Evolutionary conservation across 192 early-diverging fungal genomes (phyloP).

Genomic region (Coemansia umbellata): DNA sequence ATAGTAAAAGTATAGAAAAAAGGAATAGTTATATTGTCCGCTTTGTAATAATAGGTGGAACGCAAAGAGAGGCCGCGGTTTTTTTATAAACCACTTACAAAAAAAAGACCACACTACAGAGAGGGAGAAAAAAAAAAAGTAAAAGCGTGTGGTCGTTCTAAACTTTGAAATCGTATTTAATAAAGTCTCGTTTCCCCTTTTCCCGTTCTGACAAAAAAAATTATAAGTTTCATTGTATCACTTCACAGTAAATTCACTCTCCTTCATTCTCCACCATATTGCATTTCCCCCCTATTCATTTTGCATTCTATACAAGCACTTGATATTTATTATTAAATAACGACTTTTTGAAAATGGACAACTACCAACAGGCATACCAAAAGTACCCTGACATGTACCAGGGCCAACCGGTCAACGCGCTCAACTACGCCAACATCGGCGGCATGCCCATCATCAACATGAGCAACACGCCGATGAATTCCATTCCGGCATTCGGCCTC

Average conservation of each 20-base stretch:
- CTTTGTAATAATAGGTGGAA: too few relatives aligned
- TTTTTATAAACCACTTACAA: neutral
- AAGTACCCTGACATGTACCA: conserved; percentile 1
- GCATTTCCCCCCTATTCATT: neutral
- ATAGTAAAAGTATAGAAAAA: neutral
- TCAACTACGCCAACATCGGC: neutral
- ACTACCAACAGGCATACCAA: conserved; percentile 9
- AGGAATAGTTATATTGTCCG: too few relatives aligned
- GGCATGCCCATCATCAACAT: conserved; percentile 1
- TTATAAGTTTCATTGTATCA: neutral
- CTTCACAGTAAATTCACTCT: too few relatives aligned
- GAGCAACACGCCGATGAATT: neutral
- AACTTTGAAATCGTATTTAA: too few relatives aligned
- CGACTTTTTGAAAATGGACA: neutral
- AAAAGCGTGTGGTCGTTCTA: neutral
- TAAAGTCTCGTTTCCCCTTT: neutral
- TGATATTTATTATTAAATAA: neutral
- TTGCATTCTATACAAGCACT: neutral
- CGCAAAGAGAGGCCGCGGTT: too few relatives aligned
- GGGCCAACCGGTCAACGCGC: neutral
- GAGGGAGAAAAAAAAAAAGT: neutral
- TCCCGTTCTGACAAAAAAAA: neutral
- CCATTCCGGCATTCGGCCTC: neutral
- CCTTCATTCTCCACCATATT: neutral
- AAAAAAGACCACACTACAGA: neutral